A percentile compares a stretch with the other conserved stretches of the same genome.
These are phyloP conservation scores for Daldinia eschscholtzii DNA, from an alignment of 2,329 filamentous ascomycete genomes.

Conservation along the genomic window DNA sequence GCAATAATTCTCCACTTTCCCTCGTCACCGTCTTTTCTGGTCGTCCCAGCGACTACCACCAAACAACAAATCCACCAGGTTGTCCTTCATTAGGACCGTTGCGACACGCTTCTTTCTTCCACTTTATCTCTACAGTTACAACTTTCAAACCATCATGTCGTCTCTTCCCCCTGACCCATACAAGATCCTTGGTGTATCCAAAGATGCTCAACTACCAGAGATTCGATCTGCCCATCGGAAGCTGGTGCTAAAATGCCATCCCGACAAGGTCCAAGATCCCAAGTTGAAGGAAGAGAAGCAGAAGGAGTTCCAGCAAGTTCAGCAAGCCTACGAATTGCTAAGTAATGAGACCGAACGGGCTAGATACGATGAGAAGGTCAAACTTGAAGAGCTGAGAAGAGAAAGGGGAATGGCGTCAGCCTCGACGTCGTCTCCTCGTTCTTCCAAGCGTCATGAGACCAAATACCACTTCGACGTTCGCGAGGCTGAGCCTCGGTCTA, in stretches of 20 bases:
- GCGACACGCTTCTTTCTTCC: conserved; percentile 29
- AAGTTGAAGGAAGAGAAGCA: conserved; percentile 81
- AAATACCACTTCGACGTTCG: conserved; percentile 60
- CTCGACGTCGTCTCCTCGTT: conserved; percentile 61
- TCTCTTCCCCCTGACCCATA: conserved; percentile 80
- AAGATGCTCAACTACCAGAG: conserved; percentile 75
- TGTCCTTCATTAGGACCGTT: conserved; percentile 20
- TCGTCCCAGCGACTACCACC: conserved; percentile 41
- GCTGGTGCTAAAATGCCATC: conserved; percentile 88
- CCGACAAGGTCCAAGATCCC: conserved; percentile 88
- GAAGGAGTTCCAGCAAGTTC: conserved; percentile 91
- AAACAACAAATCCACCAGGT: conserved; percentile 38
- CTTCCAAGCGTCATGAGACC: conserved; percentile 55
- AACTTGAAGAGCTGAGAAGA: conserved; percentile 72
- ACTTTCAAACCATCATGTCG: conserved; percentile 57
- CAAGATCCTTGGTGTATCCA: conserved; percentile 78
- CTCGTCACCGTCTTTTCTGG: conserved; percentile 47
- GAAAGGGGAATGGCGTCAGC: conserved; percentile 61
- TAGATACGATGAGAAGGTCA: conserved; percentile 83
- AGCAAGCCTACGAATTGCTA: conserved; percentile 92
- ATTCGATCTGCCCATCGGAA: conserved; percentile 88
- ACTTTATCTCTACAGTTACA: conserved; percentile 11
- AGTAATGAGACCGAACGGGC: conserved; percentile 78
- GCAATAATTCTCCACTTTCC: conserved; percentile 44
- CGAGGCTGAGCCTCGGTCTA: conserved; percentile 63